phyloP scores from a whole-genome alignment of 1,284 basidiomycete species.

The Paramarasmius palmivorus region DNA sequence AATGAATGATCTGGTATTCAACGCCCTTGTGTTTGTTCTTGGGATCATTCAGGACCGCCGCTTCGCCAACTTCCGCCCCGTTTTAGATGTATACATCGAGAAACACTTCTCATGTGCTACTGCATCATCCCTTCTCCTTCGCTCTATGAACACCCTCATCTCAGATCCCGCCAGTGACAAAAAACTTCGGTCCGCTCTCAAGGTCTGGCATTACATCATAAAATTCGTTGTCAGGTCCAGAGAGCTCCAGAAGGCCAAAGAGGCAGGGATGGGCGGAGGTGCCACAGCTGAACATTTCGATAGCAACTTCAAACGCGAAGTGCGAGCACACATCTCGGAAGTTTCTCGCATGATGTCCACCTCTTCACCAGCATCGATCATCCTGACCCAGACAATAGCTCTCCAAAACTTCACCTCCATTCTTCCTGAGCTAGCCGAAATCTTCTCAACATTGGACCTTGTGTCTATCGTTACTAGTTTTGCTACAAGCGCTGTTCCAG shows the following conservation, averaged over 20 bases:
- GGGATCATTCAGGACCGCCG: slow-evolving; percentile 91
- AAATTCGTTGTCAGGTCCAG: slow-evolving; percentile 89
- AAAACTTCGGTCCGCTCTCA: slow-evolving; percentile 83
- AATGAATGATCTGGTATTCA: slow-evolving; percentile 87
- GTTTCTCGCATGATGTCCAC: slow-evolving; percentile 91
- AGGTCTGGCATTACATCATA: slow-evolving; percentile 97
- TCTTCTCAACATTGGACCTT: slow-evolving; percentile 80
- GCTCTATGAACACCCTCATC: slow-evolving; percentile 85
- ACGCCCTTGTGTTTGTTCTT: slow-evolving; percentile 87
- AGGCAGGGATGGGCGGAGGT: slow-evolving; percentile 74
- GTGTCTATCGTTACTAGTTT: slow-evolving; percentile 86
- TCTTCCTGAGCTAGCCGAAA: slow-evolving; percentile 82
- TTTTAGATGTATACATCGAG: slow-evolving; percentile 92
- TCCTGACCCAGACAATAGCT: slow-evolving; percentile 93
- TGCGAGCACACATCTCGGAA: slow-evolving; percentile 74
- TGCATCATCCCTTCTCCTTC: slow-evolving; percentile 81
- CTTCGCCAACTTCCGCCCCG: slow-evolving; percentile 95
- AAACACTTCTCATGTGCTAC: slow-evolving; percentile 82
- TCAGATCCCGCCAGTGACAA: slow-evolving; percentile 75
- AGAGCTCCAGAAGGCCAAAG: slow-evolving; percentile 84
- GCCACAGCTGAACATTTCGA: slow-evolving; percentile 88
- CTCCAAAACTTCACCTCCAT: slow-evolving; percentile 94
- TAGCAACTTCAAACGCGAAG: slow-evolving; percentile 80
- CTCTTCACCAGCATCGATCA: slow-evolving; percentile 78
- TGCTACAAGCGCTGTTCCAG: slow-evolving; percentile 75